Percentiles rank a stretch among this genome's conserved stretches.
Conservation (phyloP, 371 early-diverging fungal genomes). For the Phascolomyces articulosus region DNA sequence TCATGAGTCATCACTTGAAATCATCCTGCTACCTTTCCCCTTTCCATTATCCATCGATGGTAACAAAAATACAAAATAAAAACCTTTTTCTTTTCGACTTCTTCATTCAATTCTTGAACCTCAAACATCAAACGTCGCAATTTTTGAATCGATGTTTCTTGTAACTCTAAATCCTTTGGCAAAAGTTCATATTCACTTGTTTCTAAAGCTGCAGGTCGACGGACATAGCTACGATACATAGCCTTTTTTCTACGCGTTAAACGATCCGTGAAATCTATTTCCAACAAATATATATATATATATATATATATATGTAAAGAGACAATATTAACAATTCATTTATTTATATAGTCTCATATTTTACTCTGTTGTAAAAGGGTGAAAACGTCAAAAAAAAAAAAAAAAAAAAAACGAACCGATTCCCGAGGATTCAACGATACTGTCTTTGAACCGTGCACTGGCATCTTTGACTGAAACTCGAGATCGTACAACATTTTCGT, state of each 20-base stretch:
- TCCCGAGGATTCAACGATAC: constrained; percentile 46
- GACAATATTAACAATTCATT: too few species aligned
- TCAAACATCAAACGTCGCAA: constrained; percentile 82
- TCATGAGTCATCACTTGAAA: too few species aligned
- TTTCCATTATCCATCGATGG: too few species aligned
- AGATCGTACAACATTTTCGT: constrained; percentile 60
- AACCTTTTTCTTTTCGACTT: constrained; percentile 64
- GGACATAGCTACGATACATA: constrained; percentile 67
- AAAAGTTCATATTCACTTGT: constrained; percentile 68
- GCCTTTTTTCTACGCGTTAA: constrained; percentile 65
- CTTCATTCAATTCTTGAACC: constrained; percentile 78
- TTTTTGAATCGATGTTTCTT: constrained; percentile 78
- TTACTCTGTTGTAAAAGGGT: too few species aligned
- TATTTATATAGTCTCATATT: too few species aligned
- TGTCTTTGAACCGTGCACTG: constrained; percentile 55
- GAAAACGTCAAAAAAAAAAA: too few species aligned
- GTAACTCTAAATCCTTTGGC: constrained; percentile 56
- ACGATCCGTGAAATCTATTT: constrained; percentile 66
- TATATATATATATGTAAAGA: too few species aligned
- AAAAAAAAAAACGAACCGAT: constrained; percentile 36
- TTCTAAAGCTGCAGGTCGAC: constrained; percentile 59
- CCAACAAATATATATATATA: too few species aligned
- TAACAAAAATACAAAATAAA: neutral
- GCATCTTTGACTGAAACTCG: constrained; percentile 65
- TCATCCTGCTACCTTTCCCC: too few species aligned